Evolutionary conservation across 2,329 filamentous ascomycete species (phyloP), one percentile per base, ranked within the genome.

Genomic region (Beauveria medogensis): DNA sequence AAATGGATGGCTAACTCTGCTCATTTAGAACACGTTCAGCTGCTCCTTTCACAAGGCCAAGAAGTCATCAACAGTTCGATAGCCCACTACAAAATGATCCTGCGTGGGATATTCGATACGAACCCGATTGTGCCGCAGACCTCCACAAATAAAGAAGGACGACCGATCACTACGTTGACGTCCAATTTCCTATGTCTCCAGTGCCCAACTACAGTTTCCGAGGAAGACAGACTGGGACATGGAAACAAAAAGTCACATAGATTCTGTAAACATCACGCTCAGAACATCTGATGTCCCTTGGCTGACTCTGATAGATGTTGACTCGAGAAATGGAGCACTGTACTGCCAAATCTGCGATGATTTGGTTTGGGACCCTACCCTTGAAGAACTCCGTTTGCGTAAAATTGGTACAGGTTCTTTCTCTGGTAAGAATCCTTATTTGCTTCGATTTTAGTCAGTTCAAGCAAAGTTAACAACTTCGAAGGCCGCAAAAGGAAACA

Each of bases 281-380:
- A 16, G 22, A 10, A 41, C 9, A 46, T 26, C 7, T 6, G 22
- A 26, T 44, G 44, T 26, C 37, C 20, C 16, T 26, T 57, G 63
- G 69, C 76, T 63, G 74, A 69, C 67, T 55, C 8, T 57, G 46
- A 22, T 66, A 92, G 89, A 89, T 69, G 88, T 92, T 44, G 90
- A 94, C 69, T 93, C 90, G 26, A 80, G 86, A 62, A 87, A 82
- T 66, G 90, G 90, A 44, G 82, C 85, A 55, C 76, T 94, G 7
- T 93, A 88, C 73, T 94, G 90, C 72, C 88, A 91, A 65, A 86
- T 91, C 70, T 94, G 90, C 70, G 84, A 89, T 69, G 90, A 94
- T 71, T 86, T 91, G 65, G 87, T 94, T 37, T 93, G 90, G 80
- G 90, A 94, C 67, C 88, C 89, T 6, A 89, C 88, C 6, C 78